A percentile compares a stretch with the other conserved stretches of the same genome.
Conservation (phyloP, 2,329 filamentous ascomycete species). For the Pseudogymnoascus sp. region DNA sequence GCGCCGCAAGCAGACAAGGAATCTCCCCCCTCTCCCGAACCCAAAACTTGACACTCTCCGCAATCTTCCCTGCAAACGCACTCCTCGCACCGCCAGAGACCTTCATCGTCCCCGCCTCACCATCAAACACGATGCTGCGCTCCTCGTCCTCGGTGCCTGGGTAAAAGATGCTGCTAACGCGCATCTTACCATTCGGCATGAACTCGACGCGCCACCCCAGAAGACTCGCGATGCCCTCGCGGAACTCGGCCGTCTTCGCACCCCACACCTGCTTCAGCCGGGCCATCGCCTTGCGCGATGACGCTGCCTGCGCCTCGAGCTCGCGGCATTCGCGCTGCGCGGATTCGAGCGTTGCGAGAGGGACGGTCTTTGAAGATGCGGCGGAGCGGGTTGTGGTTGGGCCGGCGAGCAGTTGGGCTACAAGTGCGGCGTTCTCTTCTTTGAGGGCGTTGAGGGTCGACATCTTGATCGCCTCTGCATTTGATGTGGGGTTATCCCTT, state of each 20-base stretch:
- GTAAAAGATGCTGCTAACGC: slow-evolving; percentile 80
- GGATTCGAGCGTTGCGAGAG: slow-evolving; percentile 67
- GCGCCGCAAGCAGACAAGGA: slow-evolving; percentile 81
- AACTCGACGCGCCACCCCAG: slow-evolving; percentile 94
- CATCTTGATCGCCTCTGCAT: slow-evolving; percentile 77
- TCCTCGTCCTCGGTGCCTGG: slow-evolving; percentile 59
- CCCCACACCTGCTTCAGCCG: slow-evolving; percentile 91
- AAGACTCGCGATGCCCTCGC: slow-evolving; percentile 85
- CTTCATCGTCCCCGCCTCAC: slow-evolving; percentile 96
- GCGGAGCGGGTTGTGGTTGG: slow-evolving; percentile 31
- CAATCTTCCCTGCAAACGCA: slow-evolving; percentile 77
- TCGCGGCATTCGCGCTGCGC: slow-evolving; percentile 69
- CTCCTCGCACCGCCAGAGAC: slow-evolving; percentile 84
- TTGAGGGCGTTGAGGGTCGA: slow-evolving; percentile 70
- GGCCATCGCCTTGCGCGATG: slow-evolving; percentile 73
- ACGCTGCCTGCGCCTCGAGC: slow-evolving; percentile 59
- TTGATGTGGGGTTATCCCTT: slow-evolving; percentile 84
- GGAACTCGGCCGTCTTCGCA: slow-evolving; percentile 87
- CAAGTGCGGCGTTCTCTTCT: slow-evolving; percentile 76
- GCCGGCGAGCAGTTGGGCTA: slow-evolving; percentile 58
- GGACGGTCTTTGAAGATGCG: slow-evolving; percentile 54
- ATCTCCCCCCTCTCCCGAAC: slow-evolving; percentile 90
- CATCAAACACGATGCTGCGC: slow-evolving; percentile 73
- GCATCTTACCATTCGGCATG: slow-evolving; percentile 93
- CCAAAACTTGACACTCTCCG: slow-evolving; percentile 88